These are phyloP conservation scores for Diaporthe ampelina DNA, from an alignment of 2,329 filamentous ascomycete genomes.

Conservation along the genomic window DNA sequence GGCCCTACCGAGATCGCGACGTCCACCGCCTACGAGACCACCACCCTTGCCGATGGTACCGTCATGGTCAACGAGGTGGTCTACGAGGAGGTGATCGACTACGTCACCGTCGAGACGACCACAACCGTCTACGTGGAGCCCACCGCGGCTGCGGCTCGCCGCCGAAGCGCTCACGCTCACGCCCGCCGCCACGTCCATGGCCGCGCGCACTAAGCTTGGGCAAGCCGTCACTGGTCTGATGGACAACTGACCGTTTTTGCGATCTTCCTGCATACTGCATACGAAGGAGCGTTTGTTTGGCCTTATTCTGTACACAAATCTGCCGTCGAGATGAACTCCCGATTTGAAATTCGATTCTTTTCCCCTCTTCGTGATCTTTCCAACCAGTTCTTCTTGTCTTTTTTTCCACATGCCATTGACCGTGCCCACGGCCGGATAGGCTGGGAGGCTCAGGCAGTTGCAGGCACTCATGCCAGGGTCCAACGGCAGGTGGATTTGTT, in stretches of 20 bases:
- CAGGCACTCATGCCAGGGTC: slow-evolving; percentile 35
- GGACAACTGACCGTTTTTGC: slow-evolving; percentile 26
- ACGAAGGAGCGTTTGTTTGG: slow-evolving; percentile 37
- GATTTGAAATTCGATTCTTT: slow-evolving; percentile 35
- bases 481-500: slow-evolving; percentile 41
- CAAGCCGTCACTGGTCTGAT: slow-evolving; percentile 12
- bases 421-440: slow-evolving; percentile 38
- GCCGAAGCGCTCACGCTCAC: slow-evolving; percentile 56
- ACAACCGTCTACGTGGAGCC: slow-evolving; percentile 56
- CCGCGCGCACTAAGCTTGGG: slow-evolving; percentile 40
- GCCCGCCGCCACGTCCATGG: slow-evolving; percentile 48
- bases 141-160: slow-evolving; percentile 46
- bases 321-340: slow-evolving; percentile 40
- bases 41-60: slow-evolving; percentile 39
- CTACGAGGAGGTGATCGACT: slow-evolving; percentile 69
- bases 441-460: slow-evolving; percentile 39
- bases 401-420: slow-evolving; percentile 39
- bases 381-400: slow-evolving; percentile 27
- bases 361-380: slow-evolving; percentile 22
- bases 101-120: slow-evolving; percentile 62
- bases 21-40: slow-evolving; percentile 35
- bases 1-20: slow-evolving; percentile 19
- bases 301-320: slow-evolving; percentile 41
- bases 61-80: slow-evolving; percentile 67
- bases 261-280: slow-evolving; percentile 40